Conservation (phyloP, 23 red algal species). For the Chondrus crispus region DNA sequence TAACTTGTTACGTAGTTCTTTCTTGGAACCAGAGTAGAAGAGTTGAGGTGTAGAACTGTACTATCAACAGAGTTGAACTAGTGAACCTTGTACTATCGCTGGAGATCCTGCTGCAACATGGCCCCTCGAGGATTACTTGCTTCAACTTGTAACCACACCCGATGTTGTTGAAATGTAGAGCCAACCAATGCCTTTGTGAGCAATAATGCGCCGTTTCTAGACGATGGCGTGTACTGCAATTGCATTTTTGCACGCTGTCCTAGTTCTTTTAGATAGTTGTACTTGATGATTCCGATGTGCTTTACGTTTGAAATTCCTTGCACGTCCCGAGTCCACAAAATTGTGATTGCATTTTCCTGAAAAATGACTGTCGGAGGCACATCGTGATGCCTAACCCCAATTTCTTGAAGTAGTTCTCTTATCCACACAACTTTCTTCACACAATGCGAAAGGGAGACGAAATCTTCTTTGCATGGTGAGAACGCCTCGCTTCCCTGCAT, state of each 20-base stretch:
- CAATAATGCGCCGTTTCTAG: neutral
- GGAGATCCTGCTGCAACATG: too few species aligned
- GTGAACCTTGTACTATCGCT: too few species aligned
- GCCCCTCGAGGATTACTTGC: neutral
- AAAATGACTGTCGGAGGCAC: neutral
- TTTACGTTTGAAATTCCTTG: neutral
- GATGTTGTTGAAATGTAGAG: neutral
- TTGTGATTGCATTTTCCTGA: neutral
- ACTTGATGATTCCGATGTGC: neutral
- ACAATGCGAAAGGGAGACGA: neutral
- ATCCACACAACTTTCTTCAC: neutral
- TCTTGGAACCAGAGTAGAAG: too few species aligned
- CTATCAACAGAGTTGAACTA: too few species aligned
- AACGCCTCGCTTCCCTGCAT: neutral
- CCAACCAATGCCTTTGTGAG: neutral
- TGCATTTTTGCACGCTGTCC: neutral
- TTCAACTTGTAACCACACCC: neutral
- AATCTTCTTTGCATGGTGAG: conserved; percentile 23
- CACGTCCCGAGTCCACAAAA: neutral
- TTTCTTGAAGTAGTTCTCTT: neutral
- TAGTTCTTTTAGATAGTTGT: neutral
- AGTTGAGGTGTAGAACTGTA: too few species aligned
- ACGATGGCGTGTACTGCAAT: neutral
- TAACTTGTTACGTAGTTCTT: too few species aligned
- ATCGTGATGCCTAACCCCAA: neutral